Evolutionary conservation across 345 rosid species (phyloP).

Genomic region (Mercurialis annua): DNA sequence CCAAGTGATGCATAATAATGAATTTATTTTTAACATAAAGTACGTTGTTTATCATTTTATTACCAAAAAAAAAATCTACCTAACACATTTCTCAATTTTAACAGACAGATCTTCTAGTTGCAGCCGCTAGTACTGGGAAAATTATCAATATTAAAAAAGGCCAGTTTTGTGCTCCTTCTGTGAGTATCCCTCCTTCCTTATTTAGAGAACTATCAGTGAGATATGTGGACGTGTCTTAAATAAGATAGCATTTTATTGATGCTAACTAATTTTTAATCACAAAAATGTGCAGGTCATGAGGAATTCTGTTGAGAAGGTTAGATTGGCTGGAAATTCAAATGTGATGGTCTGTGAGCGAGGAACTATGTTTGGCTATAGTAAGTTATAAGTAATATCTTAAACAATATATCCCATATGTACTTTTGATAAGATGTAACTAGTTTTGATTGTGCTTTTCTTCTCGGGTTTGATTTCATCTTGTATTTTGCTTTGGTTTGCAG

Average conservation of each 20-base stretch:
- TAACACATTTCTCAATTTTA: background rate
- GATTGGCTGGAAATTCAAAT: conserved; percentile 88
- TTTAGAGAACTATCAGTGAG: conserved; percentile 10
- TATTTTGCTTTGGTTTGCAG: conserved; percentile 39
- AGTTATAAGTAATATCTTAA: conserved; percentile 28
- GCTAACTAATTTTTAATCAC: conserved; percentile 13
- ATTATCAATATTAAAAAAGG: conserved; percentile 95
- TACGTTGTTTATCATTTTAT: background rate
- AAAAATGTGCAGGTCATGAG: conserved; percentile 66
- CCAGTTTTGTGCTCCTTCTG: conserved; percentile 90
- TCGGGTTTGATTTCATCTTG: conserved; percentile 6
- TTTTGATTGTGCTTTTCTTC: background rate
- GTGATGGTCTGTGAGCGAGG: conserved; percentile 99
- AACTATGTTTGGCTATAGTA: conserved; percentile 99
- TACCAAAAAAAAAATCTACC: too few species aligned
- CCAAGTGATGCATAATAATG: conserved; percentile 12
- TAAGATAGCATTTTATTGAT: background rate
- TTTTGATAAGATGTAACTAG: background rate
- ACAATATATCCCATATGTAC: background rate
- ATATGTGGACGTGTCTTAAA: conserved; percentile 6
- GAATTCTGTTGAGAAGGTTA: conserved; percentile 85
- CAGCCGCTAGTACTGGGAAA: conserved; percentile 91
- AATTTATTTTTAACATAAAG: conserved; percentile 1
- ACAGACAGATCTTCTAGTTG: conserved; percentile 96
- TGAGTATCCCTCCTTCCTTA: conserved; percentile 36